Conservation (phyloP, 805 yeast species). For the Hanseniaspora guilliermondii region DNA sequence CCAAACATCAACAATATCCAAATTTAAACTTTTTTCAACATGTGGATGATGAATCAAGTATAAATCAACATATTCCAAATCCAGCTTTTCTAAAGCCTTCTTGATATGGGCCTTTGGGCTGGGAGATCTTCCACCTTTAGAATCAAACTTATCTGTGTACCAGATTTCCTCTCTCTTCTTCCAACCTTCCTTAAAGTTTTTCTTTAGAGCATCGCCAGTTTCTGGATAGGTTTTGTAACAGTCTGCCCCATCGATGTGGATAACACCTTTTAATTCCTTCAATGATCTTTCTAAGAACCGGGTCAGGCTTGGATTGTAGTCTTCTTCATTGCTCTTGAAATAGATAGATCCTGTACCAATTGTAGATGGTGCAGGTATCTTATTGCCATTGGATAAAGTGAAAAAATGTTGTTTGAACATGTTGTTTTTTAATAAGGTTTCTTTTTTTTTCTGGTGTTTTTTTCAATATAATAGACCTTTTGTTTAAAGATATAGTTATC, state of each 20-base stretch:
- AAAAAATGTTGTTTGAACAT: constrained; percentile 21
- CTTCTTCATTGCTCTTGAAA: constrained; percentile 28
- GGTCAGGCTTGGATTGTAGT: constrained; percentile 24
- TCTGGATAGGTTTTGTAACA: constrained; percentile 43
- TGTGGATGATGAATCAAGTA: constrained; percentile 41
- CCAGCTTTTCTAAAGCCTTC: constrained; percentile 29
- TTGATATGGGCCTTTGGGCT: constrained; percentile 34
- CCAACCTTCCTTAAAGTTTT: constrained; percentile 20
- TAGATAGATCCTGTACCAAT: constrained; percentile 53
- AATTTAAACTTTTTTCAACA: constrained; percentile 14
- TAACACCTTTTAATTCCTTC: constrained; percentile 33
- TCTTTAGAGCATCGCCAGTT: constrained; percentile 35
- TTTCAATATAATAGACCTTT: too few species aligned
- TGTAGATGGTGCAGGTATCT: constrained; percentile 37
- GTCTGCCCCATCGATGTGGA: constrained; percentile 51
- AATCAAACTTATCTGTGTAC: constrained; percentile 42
- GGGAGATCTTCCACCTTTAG: constrained; percentile 19
- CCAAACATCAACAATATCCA: constrained; percentile 40
- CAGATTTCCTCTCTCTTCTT: constrained; percentile 39
- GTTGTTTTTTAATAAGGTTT: background rate
- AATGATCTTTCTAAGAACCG: constrained; percentile 26
- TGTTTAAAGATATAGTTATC: background rate
- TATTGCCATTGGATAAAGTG: constrained; percentile 29
- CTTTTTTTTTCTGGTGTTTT: background rate
- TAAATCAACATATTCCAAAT: constrained; percentile 39